Conservation (phyloP, 2,329 filamentous ascomycete genomes). For the Hymenotorrendiella dingleyae region DNA sequence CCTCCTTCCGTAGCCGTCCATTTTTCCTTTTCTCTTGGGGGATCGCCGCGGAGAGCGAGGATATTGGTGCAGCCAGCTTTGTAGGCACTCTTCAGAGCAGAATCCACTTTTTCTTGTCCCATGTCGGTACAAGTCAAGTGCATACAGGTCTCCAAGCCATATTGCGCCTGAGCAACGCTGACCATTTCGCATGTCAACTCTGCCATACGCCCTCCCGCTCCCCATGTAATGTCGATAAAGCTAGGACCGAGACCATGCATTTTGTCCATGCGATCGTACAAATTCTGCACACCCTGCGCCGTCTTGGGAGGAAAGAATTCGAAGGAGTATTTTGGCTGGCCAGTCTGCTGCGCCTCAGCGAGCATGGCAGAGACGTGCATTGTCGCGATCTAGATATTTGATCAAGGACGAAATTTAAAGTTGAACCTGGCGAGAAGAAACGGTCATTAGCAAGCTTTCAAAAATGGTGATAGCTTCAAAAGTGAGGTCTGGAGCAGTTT, state of each 20-base stretch:
- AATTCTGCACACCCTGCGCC: conserved; percentile 93
- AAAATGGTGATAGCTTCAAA: no score
- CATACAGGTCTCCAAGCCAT: conserved; percentile 98
- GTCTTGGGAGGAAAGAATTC: conserved; percentile 99
- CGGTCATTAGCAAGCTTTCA: conserved; percentile 1
- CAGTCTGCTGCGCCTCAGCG: conserved; percentile 69
- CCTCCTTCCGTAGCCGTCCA: conserved; percentile 85
- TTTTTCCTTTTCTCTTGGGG: conserved; percentile 85
- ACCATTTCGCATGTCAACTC: conserved; percentile 98
- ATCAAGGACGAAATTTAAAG: conserved; percentile 7
- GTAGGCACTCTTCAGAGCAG: conserved; percentile 81
- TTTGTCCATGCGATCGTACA: conserved; percentile 98
- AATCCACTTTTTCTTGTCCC: conserved; percentile 85
- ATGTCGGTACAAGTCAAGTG: conserved; percentile 98
- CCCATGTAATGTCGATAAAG: conserved; percentile 99
- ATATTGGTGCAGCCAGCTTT: conserved; percentile 97
- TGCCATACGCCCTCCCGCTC: conserved; percentile 84
- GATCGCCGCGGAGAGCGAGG: conserved; percentile 85
- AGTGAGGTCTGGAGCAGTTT: no score
- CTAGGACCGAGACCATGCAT: conserved; percentile 93
- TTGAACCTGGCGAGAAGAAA: neutral
- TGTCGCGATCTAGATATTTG: conserved; percentile 37
- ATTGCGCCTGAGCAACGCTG: conserved; percentile 86
- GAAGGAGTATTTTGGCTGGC: conserved; percentile 90
- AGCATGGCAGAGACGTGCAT: conserved; percentile 98